A percentile compares a stretch with the other conserved stretches of the same genome.
These are phyloP conservation scores for Emergomyces africanus DNA, from an alignment of 2,329 filamentous ascomycete genomes.

Conservation along the genomic window DNA sequence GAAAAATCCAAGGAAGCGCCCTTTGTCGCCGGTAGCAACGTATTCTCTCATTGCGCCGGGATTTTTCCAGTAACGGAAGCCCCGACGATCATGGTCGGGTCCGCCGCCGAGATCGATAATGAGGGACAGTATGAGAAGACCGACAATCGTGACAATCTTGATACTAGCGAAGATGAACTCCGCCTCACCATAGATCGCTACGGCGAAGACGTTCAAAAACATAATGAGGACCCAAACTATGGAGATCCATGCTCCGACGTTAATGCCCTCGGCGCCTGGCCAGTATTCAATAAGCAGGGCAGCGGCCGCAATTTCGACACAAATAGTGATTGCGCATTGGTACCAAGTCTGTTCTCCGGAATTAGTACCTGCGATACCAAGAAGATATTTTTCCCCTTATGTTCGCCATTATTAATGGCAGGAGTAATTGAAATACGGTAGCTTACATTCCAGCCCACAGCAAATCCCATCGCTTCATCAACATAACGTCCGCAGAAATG, in stretches of 20 bases:
- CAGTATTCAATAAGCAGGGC: slow-evolving; percentile 52
- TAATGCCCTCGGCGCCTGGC: slow-evolving; percentile 28
- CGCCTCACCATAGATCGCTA: slow-evolving; percentile 37
- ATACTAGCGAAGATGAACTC: slow-evolving; percentile 41
- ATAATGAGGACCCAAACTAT: slow-evolving; percentile 47
- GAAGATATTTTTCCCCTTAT: neutral
- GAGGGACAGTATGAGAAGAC: slow-evolving; percentile 34
- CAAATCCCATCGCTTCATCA: slow-evolving; percentile 39
- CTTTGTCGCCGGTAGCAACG: slow-evolving; percentile 44
- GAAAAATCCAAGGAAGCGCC: slow-evolving; percentile 51
- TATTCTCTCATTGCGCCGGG: slow-evolving; percentile 57
- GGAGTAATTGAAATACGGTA: slow-evolving; percentile 52
- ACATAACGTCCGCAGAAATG: slow-evolving; percentile 30
- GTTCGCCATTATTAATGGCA: too few species aligned
- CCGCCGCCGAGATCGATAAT: slow-evolving; percentile 52
- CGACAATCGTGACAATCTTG: slow-evolving; percentile 38
- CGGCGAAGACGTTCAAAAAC: slow-evolving; percentile 48
- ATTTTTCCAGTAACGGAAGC: slow-evolving; percentile 56
- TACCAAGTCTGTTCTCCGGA: slow-evolving; percentile 20
- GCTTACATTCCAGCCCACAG: slow-evolving; percentile 37
- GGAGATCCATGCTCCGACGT: slow-evolving; percentile 31
- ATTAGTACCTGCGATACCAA: neutral
- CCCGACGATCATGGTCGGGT: slow-evolving; percentile 44
- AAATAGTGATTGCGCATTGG: slow-evolving; percentile 20
- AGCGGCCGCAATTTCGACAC: slow-evolving; percentile 49